A percentile compares a stretch with the other conserved stretches of the same genome.
These are phyloP conservation scores for Podila minutissima DNA, from an alignment of 192 early-diverging fungal species.

Conservation along the genomic window DNA sequence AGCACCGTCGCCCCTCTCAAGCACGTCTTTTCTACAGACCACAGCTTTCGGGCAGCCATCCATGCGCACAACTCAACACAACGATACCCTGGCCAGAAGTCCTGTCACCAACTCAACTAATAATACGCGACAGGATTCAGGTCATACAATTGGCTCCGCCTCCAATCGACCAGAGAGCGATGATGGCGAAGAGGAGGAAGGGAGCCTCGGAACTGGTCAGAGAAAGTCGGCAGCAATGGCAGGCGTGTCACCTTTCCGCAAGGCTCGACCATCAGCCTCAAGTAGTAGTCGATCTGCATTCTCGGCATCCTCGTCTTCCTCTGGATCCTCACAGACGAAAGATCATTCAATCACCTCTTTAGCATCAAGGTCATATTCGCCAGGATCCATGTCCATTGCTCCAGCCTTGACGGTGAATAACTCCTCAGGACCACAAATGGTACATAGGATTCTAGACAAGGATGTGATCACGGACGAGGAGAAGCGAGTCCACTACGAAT, in stretches of 20 bases:
- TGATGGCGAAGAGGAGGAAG: slow-evolving; percentile 40
- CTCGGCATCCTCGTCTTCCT: not conserved
- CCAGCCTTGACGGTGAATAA: slow-evolving; percentile 2
- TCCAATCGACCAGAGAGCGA: slow-evolving; percentile 9
- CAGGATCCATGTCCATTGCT: not conserved
- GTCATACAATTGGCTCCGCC: not conserved
- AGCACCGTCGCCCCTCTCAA: slow-evolving; percentile 15
- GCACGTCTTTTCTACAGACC: slow-evolving; percentile 2
- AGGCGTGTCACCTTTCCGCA: too few species aligned
- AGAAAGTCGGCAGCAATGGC: not conserved
- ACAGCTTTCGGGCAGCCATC: not conserved
- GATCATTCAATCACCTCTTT: not conserved
- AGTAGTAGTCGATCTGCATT: not conserved
- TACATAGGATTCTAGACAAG: slow-evolving; percentile 53
- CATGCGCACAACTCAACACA: not conserved
- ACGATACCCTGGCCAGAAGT: not conserved
- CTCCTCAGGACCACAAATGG: not conserved
- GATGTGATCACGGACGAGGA: slow-evolving; percentile 60
- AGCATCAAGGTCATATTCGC: slow-evolving; percentile 1
- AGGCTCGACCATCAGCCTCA: not conserved
- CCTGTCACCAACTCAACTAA: not conserved
- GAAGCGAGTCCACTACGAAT: slow-evolving; percentile 64
- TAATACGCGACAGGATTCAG: not conserved
- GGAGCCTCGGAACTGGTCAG: slow-evolving; percentile 30
- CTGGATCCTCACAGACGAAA: not conserved